These are phyloP conservation scores for Blastobotrys aristatus DNA, from an alignment of 1,139 yeast genomes.

Conservation along the genomic window DNA sequence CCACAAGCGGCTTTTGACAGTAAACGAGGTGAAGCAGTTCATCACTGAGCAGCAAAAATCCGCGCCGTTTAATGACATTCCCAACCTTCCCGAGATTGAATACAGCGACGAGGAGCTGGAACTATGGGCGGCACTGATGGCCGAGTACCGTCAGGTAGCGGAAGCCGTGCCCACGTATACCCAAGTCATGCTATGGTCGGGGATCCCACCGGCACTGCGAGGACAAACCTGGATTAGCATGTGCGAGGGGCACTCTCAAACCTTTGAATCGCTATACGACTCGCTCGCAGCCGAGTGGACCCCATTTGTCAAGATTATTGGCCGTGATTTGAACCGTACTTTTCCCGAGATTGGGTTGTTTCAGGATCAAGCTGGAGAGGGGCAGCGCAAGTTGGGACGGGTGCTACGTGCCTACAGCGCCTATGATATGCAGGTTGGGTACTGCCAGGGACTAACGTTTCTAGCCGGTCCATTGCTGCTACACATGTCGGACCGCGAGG, in stretches of 20 bases:
- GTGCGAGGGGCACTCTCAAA: slow-evolving; percentile 33
- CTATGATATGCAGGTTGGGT: slow-evolving; percentile 65
- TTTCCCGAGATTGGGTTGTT: slow-evolving; percentile 56
- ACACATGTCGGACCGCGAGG: slow-evolving; percentile 44
- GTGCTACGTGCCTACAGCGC: slow-evolving; percentile 63
- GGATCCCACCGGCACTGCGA: slow-evolving; percentile 38
- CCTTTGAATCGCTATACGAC: slow-evolving; percentile 38
- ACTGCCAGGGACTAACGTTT: slow-evolving; percentile 67
- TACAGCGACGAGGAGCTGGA: slow-evolving; percentile 30
- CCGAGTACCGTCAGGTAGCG: slow-evolving; percentile 34
- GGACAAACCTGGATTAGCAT: slow-evolving; percentile 38
- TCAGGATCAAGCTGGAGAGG: slow-evolving; percentile 42
- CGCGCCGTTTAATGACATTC: slow-evolving; percentile 27
- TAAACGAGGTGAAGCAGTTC: slow-evolving; percentile 14
- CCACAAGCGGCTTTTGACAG: slow-evolving; percentile 11
- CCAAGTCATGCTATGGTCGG: slow-evolving; percentile 33
- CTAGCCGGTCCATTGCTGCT: slow-evolving; percentile 59
- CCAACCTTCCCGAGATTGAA: slow-evolving; percentile 20
- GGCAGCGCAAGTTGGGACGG: slow-evolving; percentile 46
- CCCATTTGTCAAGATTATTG: slow-evolving; percentile 49
- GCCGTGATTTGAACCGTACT: slow-evolving; percentile 58
- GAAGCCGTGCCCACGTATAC: slow-evolving; percentile 32
- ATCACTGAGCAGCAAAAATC: slow-evolving; percentile 13
- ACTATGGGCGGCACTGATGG: slow-evolving; percentile 36
- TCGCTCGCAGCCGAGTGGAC: slow-evolving; percentile 41